Conservation (phyloP, 345 rosid species). For the Arabis alpina region DNA sequence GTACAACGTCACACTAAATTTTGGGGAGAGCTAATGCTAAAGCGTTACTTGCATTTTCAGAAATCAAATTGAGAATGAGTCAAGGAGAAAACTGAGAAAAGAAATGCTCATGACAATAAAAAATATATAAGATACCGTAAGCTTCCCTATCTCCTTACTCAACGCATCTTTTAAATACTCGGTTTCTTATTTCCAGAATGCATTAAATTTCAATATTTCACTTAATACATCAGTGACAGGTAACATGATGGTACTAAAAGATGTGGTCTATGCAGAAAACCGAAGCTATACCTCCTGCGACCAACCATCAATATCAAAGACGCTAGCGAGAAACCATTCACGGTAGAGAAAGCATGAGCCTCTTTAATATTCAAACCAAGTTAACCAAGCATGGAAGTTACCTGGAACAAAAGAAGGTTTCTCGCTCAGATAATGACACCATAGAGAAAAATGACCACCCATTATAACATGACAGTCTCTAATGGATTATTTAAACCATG, state of each 20-base stretch:
- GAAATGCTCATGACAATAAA: not conserved
- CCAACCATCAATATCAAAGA: constrained; percentile 98
- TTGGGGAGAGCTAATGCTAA: constrained; percentile 15
- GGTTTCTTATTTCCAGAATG: constrained; percentile 54
- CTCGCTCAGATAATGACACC: constrained; percentile 8
- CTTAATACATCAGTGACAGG: constrained; percentile 13
- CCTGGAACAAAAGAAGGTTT: constrained; percentile 48
- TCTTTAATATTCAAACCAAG: constrained; percentile 93
- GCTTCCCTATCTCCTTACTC: constrained; percentile 70
- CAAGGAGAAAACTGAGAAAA: constrained; percentile 12
- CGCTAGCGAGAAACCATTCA: constrained; percentile 90
- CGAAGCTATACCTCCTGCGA: constrained; percentile 65
- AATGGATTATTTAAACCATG: constrained; percentile 2
- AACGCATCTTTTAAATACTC: constrained; percentile 69
- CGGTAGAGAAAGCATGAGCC: constrained; percentile 95
- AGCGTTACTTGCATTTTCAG: constrained; percentile 31
- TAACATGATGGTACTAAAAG: constrained; percentile 13
- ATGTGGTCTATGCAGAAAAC: constrained; percentile 9
- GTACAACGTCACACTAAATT: constrained; percentile 16
- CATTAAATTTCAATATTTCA: constrained; percentile 22
- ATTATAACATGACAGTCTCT: constrained; percentile 9
- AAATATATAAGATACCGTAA: constrained; percentile 60
- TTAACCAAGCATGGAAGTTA: constrained; percentile 84
- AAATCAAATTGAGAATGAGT: constrained; percentile 8
- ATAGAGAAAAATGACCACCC: not conserved